Conservation (phyloP, 768 basidiomycete genomes). For the Mycena epipterygia region DNA sequence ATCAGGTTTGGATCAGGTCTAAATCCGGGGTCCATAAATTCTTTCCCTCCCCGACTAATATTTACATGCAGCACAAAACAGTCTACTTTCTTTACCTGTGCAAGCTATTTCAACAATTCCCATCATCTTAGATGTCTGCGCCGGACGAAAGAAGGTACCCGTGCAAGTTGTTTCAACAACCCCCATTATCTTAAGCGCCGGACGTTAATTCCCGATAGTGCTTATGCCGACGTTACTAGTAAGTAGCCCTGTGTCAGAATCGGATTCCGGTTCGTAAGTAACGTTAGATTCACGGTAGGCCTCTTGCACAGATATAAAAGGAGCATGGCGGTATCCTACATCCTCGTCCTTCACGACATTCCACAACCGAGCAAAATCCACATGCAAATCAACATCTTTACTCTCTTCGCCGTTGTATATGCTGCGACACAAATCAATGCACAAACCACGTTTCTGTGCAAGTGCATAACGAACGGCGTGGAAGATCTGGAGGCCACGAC, state of each 20-base stretch:
- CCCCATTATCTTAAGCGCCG: background rate
- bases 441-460: slow-evolving; percentile 1
- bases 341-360: background rate
- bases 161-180: background rate
- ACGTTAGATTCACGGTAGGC: no score
- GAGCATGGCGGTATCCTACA: background rate
- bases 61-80: no score
- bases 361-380: background rate
- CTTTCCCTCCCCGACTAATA: no score
- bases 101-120: background rate
- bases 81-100: background rate
- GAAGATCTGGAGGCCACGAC: background rate
- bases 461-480: slow-evolving; percentile 1
- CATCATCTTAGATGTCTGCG: background rate
- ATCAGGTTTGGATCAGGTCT: background rate
- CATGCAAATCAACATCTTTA: slow-evolving; percentile 4
- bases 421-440: slow-evolving; percentile 2
- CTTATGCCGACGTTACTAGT: no score
- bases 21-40: no score
- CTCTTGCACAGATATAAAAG: background rate
- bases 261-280: no score
- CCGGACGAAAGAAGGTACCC: no score
- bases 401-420: background rate
- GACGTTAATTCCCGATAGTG: slow-evolving; percentile 2
- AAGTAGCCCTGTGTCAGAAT: no score